These are phyloP conservation scores for Spergularia azorica DNA, from an alignment of 179 eudicot genomes.

Conservation along the genomic window DNA sequence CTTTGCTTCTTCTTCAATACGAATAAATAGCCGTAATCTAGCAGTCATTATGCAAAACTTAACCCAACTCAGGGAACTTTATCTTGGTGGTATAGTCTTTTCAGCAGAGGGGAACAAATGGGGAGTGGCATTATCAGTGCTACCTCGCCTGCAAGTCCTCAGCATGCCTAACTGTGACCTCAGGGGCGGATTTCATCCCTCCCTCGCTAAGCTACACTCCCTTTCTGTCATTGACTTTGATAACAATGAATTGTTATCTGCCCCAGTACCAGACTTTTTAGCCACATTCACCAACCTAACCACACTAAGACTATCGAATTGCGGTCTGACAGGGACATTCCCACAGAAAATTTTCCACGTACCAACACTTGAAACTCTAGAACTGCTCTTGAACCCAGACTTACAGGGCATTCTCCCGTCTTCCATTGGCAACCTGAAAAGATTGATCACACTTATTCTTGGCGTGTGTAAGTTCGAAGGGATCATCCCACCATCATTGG, in stretches of 20 bases:
- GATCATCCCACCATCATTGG: slow-evolving; percentile 40
- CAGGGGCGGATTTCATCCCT: slow-evolving; percentile 37
- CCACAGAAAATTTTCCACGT: slow-evolving; percentile 39
- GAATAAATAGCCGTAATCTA: background rate
- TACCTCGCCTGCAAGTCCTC: slow-evolving; percentile 39
- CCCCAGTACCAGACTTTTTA: slow-evolving; percentile 41
- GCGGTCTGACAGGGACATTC: slow-evolving; percentile 35
- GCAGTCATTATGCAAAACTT: too few relatives aligned
- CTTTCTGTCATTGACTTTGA: slow-evolving; percentile 42
- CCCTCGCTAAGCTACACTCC: slow-evolving; percentile 30
- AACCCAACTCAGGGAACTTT: slow-evolving; percentile 33
- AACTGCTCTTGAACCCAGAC: slow-evolving; percentile 24
- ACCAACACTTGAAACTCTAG: slow-evolving; percentile 33
- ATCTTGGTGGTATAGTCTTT: slow-evolving; percentile 35
- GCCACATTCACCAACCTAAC: slow-evolving; percentile 33
- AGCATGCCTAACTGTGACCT: slow-evolving; percentile 44
- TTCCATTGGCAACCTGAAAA: slow-evolving; percentile 40
- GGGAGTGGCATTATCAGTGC: slow-evolving; percentile 39
- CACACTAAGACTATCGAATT: slow-evolving; percentile 25
- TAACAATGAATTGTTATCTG: slow-evolving; percentile 26
- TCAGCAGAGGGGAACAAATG: slow-evolving; percentile 35
- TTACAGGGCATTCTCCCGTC: slow-evolving; percentile 43
- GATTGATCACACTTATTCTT: slow-evolving; percentile 35
- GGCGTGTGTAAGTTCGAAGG: slow-evolving; percentile 36
- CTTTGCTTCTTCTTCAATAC: background rate